A percentile compares a stretch with the other conserved stretches of the same genome.
phyloP scores from a whole-genome alignment of 495 filamentous ascomycete genomes.

The Emericellopsis terricola region DNA sequence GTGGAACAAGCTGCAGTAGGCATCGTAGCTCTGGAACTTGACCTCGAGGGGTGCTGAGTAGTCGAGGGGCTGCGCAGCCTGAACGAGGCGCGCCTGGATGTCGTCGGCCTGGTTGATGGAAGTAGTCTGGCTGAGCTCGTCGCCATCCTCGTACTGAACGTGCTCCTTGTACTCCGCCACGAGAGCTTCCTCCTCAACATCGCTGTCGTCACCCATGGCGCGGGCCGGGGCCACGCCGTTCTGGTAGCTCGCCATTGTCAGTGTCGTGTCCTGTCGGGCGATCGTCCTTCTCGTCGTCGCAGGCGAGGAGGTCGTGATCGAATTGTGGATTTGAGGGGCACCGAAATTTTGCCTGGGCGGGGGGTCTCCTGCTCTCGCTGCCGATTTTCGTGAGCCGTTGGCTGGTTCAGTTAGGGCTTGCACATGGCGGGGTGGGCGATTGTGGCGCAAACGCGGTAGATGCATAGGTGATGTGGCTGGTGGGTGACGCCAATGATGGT shows the following conservation, averaged over 20 bases:
- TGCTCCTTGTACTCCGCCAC: constrained; percentile 90
- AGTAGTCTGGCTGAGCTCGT: constrained; percentile 50
- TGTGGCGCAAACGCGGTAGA: too few relatives aligned
- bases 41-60: constrained; percentile 85
- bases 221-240: constrained; percentile 31
- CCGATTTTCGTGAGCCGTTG: constrained; percentile 3
- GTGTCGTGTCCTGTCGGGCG: constrained; percentile 1
- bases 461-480: too few relatives aligned
- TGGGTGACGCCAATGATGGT: too few relatives aligned
- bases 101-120: constrained; percentile 44
- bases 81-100: constrained; percentile 74
- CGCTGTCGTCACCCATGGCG: constrained; percentile 60
- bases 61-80: constrained; percentile 86
- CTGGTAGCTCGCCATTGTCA: constrained; percentile 30
- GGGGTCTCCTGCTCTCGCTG: neutral
- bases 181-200: constrained; percentile 85
- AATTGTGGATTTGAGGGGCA: constrained; percentile 2
- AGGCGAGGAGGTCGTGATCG: constrained; percentile 6
- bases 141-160: constrained; percentile 74
- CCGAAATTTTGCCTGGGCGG: constrained; percentile 2
- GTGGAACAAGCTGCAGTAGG: constrained; percentile 97
- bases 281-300: constrained; percentile 1
- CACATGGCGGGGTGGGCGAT: too few relatives aligned
- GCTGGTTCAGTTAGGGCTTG: constrained; percentile 1
- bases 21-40: constrained; percentile 96